Evolutionary conservation across 495 filamentous ascomycete genomes (phyloP).

Genomic region (Astrothelium macrocarpum): DNA sequence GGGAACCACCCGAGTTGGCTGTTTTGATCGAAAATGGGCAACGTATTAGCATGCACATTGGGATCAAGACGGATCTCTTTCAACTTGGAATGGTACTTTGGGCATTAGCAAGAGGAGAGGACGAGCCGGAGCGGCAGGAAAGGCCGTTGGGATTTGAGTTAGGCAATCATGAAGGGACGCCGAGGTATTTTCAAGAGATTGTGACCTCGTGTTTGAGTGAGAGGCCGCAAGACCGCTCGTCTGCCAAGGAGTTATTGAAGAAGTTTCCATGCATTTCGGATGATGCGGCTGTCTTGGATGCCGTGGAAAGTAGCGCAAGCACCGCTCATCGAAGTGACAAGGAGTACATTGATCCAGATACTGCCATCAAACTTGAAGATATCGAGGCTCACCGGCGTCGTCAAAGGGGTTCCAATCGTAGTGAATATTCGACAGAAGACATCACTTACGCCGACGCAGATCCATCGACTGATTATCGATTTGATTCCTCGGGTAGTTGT

Average conservation of each 20-base stretch:
- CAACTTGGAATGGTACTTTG: slow-evolving; percentile 97
- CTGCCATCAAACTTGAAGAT: slow-evolving; percentile 26
- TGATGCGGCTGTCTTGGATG: neutral
- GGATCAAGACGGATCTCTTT: slow-evolving; percentile 91
- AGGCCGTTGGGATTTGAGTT: slow-evolving; percentile 51
- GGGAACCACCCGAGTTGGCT: slow-evolving; percentile 92
- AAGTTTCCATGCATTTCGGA: slow-evolving; percentile 21
- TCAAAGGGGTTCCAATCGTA: neutral
- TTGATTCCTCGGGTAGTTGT: slow-evolving; percentile 27
- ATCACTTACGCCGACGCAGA: slow-evolving; percentile 22
- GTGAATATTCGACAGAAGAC: slow-evolving; percentile 3
- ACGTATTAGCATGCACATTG: slow-evolving; percentile 95
- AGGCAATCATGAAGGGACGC: slow-evolving; percentile 6
- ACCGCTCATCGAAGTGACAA: slow-evolving; percentile 25
- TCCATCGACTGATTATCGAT: slow-evolving; percentile 25
- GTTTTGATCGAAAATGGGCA: slow-evolving; percentile 84
- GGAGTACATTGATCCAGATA: slow-evolving; percentile 30
- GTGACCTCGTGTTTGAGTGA: slow-evolving; percentile 24
- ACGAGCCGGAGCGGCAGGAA: slow-evolving; percentile 75
- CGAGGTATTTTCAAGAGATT: slow-evolving; percentile 24
- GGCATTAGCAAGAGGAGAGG: slow-evolving; percentile 76
- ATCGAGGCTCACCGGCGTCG: slow-evolving; percentile 17
- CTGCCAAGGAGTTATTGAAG: slow-evolving; percentile 23
- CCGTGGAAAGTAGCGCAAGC: slow-evolving; percentile 15
- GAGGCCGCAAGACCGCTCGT: slow-evolving; percentile 18